Evolutionary conservation across 2,329 filamentous ascomycete species (phyloP), one percentile per base, ranked within the genome.

Genomic region (Nectriaceae sp.): DNA sequence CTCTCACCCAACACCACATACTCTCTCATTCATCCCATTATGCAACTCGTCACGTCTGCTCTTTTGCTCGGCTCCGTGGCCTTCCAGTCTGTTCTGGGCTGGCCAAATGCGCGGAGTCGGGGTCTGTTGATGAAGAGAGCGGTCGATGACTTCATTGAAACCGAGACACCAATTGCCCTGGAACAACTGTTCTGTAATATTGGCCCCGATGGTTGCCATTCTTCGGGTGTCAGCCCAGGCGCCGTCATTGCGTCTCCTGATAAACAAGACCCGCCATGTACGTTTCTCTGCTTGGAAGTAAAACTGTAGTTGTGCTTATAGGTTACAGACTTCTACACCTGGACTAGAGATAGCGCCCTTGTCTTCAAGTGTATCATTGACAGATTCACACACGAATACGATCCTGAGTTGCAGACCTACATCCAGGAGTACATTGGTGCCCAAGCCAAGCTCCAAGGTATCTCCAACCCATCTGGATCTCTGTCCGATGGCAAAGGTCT

Each of bases 271-370:
- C 83, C 82, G 4, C 72, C 83, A 58, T 85, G 81, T 84, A 67
- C 70, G 77, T 65, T 33, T 35, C 22, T 24, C 26, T 16, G 24
- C 13, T 26, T 29, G 33, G 44, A 11, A 10, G 22, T 1, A 11
- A 15, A 3, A 2, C 16, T 11, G 3, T 26, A 6, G 4, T 20
- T 3, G 39, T 5, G 13, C 37, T 63, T 16, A 64, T 33, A 46
- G 11, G 3, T 11, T 2, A 5, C 11, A 89, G 87, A 92, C 67
- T 91, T 80, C 63, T 92, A 84, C 62, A 90, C 87, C 1, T 93
- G 89, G 89, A 90, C 85, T 2, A 75, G 89, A 61, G 89, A 93
- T 65, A 79, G 85, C 15, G 86, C 84, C 20, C 75, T 92, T 22
- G 82, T 83, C 3, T 82, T 88, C 71, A 90, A 89, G 70, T 73